A percentile compares a stretch with the other conserved stretches of the same genome.
Conservation (phyloP, 106 monocot genomes). For the Amphibolis antarctica region DNA sequence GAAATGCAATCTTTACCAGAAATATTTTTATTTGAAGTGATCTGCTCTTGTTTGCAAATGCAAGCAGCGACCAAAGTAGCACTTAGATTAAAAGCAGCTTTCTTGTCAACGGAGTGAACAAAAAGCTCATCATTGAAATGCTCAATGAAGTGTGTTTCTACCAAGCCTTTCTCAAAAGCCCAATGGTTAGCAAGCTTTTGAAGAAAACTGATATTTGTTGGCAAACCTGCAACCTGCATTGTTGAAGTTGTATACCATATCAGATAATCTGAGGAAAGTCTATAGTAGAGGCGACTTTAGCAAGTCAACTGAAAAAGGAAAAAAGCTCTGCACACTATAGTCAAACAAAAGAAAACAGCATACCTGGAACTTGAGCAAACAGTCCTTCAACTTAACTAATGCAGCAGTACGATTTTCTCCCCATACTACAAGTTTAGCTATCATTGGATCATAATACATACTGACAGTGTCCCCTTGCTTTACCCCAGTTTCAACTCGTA, state of each 20-base stretch:
- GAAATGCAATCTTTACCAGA: slow-evolving; percentile 28
- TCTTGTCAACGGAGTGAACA: slow-evolving; percentile 17
- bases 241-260: neutral
- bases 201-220: slow-evolving; percentile 89
- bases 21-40: slow-evolving; percentile 25
- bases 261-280: neutral
- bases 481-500: slow-evolving; percentile 95
- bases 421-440: slow-evolving; percentile 99
- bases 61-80: slow-evolving; percentile 73
- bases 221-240: slow-evolving; percentile 83
- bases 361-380: slow-evolving; percentile 87
- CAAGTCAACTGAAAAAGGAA: too few relatives aligned
- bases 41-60: slow-evolving; percentile 54
- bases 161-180: slow-evolving; percentile 86
- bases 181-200: slow-evolving; percentile 69
- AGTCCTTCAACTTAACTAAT: slow-evolving; percentile 66
- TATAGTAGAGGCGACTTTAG: too few relatives aligned
- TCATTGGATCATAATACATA: slow-evolving; percentile 99
- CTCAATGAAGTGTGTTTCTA: slow-evolving; percentile 96
- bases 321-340: too few relatives aligned
- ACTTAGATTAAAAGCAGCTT: slow-evolving; percentile 32
- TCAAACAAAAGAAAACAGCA: neutral
- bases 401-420: slow-evolving; percentile 81
- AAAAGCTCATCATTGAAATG: slow-evolving; percentile 66
- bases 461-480: slow-evolving; percentile 79